phyloP scores from a whole-genome alignment of 2,329 filamentous ascomycete genomes.

The Ambrosiella beaveri region DNA sequence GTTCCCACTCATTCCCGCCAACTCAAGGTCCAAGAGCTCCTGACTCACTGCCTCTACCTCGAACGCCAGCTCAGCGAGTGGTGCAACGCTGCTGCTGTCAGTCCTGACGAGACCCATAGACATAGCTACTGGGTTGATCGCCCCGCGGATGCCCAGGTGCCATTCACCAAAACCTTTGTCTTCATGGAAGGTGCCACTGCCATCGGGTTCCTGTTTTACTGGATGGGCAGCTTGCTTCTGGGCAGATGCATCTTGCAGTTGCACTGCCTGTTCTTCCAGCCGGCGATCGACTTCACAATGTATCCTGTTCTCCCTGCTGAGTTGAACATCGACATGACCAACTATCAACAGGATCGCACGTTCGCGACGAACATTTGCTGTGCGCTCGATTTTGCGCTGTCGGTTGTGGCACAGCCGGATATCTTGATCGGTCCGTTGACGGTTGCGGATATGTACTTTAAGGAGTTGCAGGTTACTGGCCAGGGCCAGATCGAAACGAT shows the following conservation, averaged over 20 bases:
- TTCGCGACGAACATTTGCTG: constrained; percentile 34
- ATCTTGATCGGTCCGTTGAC: constrained; percentile 27
- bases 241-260: constrained; percentile 31
- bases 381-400: constrained; percentile 30
- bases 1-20: constrained; percentile 26
- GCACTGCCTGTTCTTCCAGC: constrained; percentile 27
- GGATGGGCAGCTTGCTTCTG: constrained; percentile 33
- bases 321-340: constrained; percentile 24
- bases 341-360: constrained; percentile 27
- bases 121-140: constrained; percentile 21
- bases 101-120: constrained; percentile 13
- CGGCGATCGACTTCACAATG: constrained; percentile 24
- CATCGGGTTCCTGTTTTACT: constrained; percentile 34
- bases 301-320: constrained; percentile 24
- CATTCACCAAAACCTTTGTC: constrained; percentile 28
- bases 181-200: constrained; percentile 30
- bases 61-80: constrained; percentile 32
- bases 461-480: constrained; percentile 21
- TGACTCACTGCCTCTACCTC: constrained; percentile 29
- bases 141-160: constrained; percentile 17
- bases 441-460: constrained; percentile 27
- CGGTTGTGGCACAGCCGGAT: constrained; percentile 28
- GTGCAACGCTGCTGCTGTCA: constrained; percentile 21
- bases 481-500: constrained; percentile 28
- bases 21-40: constrained; percentile 29